Conservation (phyloP, 2,329 filamentous ascomycete genomes). For the Colletotrichum neosansevieriae region DNA sequence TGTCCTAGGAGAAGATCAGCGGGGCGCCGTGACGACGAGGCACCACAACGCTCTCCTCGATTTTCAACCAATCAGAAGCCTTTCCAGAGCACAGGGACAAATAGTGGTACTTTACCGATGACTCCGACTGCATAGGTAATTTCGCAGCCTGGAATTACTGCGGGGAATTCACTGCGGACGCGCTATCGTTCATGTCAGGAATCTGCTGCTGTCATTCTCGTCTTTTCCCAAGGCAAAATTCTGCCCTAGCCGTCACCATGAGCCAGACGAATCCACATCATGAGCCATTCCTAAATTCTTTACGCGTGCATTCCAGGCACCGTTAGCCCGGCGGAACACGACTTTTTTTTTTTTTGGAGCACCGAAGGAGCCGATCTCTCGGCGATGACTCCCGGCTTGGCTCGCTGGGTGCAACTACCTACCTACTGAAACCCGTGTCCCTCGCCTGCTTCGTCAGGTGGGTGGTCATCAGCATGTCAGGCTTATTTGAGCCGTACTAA, state of each 20-base stretch:
- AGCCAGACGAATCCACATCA: neutral
- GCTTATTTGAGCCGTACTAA: no score
- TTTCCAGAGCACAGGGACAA: neutral
- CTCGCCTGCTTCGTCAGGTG: no score
- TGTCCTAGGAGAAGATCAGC: neutral
- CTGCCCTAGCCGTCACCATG: neutral
- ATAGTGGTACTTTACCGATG: neutral
- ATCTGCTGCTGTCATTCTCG: neutral
- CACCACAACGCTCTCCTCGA: neutral
- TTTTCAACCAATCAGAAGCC: neutral
- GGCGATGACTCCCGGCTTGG: slow-evolving; percentile 14
- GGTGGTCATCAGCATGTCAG: no score
- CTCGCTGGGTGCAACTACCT: neutral
- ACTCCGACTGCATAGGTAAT: neutral
- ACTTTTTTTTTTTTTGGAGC: no score
- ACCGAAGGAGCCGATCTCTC: neutral
- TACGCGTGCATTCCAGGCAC: neutral
- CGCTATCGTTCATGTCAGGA: neutral
- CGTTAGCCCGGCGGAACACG: neutral
- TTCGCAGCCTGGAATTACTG: slow-evolving; percentile 3
- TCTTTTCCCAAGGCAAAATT: no score
- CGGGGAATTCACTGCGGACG: neutral
- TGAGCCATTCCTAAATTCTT: neutral
- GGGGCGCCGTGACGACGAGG: slow-evolving; percentile 5
- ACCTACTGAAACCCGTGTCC: neutral